Percentiles rank a stretch among this genome's conserved stretches.
Conservation (phyloP, 768 basidiomycete genomes). For the Lyophyllum decastes region DNA sequence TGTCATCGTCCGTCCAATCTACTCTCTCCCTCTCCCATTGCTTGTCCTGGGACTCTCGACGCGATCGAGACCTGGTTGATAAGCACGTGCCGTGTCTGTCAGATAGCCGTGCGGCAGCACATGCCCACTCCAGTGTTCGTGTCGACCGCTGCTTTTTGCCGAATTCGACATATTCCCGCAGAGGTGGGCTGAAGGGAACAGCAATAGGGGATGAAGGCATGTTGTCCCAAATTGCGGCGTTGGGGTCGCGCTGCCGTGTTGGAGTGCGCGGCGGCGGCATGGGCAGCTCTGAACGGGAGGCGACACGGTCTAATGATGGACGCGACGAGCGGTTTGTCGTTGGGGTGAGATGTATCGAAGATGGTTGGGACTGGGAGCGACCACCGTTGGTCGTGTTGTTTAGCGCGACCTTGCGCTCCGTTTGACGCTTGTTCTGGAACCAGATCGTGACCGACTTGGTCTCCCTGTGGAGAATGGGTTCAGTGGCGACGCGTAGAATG, state of each 20-base stretch:
- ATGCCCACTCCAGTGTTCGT: conserved; percentile 73
- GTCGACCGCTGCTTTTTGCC: conserved; percentile 47
- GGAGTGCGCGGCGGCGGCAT: conserved; percentile 41
- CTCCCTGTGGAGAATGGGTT: conserved; percentile 42
- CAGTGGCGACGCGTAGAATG: conserved; percentile 12
- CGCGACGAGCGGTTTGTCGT: conserved; percentile 32
- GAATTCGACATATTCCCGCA: conserved; percentile 48
- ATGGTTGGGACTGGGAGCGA: conserved; percentile 18
- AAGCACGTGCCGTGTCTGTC: conserved; percentile 38
- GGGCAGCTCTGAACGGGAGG: conserved; percentile 53
- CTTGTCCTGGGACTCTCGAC: conserved; percentile 7
- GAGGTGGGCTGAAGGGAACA: conserved; percentile 52
- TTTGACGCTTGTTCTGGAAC: conserved; percentile 84
- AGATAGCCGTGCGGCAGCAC: conserved; percentile 56
- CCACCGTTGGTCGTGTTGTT: conserved; percentile 33
- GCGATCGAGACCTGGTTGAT: not conserved
- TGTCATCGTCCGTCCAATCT: conserved; percentile 66
- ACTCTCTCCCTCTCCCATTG: conserved; percentile 24
- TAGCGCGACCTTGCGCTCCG: conserved; percentile 57
- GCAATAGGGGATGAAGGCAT: conserved; percentile 68
- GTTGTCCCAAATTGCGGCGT: conserved; percentile 48
- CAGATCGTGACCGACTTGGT: conserved; percentile 75
- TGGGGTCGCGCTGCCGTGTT: conserved; percentile 35
- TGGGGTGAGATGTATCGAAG: conserved; percentile 22
- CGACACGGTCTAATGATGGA: conserved; percentile 60